Conservation (phyloP, 768 basidiomycete species). For the Suillus subaureus region DNA sequence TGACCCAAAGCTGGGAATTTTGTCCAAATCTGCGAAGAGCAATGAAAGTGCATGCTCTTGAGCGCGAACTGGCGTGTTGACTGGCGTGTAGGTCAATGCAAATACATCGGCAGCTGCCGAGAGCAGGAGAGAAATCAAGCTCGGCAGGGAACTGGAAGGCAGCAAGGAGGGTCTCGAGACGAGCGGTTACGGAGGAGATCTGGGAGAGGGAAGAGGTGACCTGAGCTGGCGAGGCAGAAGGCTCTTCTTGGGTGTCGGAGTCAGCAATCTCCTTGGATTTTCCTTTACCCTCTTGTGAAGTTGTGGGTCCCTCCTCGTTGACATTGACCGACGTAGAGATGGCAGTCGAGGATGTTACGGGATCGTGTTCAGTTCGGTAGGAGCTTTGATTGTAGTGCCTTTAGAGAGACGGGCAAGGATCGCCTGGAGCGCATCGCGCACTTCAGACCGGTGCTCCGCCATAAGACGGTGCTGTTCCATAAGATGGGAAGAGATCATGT, state of each 20-base stretch:
- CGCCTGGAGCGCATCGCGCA: conserved; percentile 5
- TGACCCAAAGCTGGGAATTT: conserved; percentile 62
- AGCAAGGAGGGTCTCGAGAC: conserved; percentile 37
- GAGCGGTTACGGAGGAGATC: conserved; percentile 44
- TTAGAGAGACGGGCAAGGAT: conserved; percentile 3
- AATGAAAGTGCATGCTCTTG: conserved; percentile 63
- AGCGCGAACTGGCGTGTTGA: conserved; percentile 60
- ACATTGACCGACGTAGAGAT: not conserved
- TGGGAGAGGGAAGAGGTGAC: conserved; percentile 33
- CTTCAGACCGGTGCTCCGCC: conserved; percentile 9
- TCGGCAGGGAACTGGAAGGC: conserved; percentile 43
- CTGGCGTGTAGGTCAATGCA: conserved; percentile 55
- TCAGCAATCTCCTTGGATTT: conserved; percentile 34
- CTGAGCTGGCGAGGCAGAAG: conserved; percentile 15
- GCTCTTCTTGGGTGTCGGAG: conserved; percentile 11
- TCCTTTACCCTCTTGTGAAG: conserved; percentile 32
- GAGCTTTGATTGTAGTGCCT: not conserved
- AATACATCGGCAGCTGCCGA: conserved; percentile 21
- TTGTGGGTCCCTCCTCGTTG: not conserved
- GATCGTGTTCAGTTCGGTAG: not conserved
- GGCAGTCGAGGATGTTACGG: conserved; percentile 3
- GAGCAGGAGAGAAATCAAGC: conserved; percentile 31
- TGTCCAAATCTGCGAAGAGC: conserved; percentile 60
- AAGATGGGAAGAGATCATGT: not conserved
- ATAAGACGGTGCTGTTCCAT: conserved; percentile 6